Percentiles rank a stretch among this genome's conserved stretches.
These are phyloP conservation scores for Cercospora canescens DNA, from an alignment of 2,329 filamentous ascomycete species.

Conservation along the genomic window DNA sequence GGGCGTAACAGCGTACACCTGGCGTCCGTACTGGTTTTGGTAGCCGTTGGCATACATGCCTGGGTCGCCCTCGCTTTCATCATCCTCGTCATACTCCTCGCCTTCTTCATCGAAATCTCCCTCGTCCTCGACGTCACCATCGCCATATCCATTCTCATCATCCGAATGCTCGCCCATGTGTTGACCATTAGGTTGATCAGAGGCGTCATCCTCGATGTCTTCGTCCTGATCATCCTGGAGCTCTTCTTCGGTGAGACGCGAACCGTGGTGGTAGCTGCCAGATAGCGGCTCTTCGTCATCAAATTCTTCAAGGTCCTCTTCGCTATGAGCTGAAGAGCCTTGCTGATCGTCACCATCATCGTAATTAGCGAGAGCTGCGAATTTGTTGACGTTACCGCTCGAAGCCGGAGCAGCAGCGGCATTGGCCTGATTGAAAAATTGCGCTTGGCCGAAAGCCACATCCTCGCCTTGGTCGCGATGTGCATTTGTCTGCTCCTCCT, in stretches of 20 bases:
- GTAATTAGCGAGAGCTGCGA: conserved; percentile 12
- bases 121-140: conserved; percentile 14
- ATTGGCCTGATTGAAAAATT: conserved; percentile 12
- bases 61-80: conserved; percentile 11
- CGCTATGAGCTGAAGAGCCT: conserved; percentile 16
- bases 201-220: conserved; percentile 18
- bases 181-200: conserved; percentile 15
- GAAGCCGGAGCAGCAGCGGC: neutral
- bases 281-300: conserved; percentile 14
- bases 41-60: conserved; percentile 14
- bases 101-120: conserved; percentile 10
- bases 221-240: conserved; percentile 23
- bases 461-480: conserved; percentile 1
- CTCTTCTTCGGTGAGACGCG: conserved; percentile 17
- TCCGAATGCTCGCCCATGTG: conserved; percentile 8
- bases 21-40: conserved; percentile 9
- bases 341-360: conserved; percentile 13
- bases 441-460: conserved; percentile 7
- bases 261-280: conserved; percentile 19
- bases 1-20: conserved; percentile 7
- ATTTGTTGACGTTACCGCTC: conserved; percentile 10
- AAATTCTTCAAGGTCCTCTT: conserved; percentile 11
- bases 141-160: conserved; percentile 8
- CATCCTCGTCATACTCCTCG: conserved; percentile 14
- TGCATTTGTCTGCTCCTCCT: conserved; percentile 6